Conservation (phyloP, 2,329 filamentous ascomycete species). For the Pestalotiopsis sp. region DNA sequence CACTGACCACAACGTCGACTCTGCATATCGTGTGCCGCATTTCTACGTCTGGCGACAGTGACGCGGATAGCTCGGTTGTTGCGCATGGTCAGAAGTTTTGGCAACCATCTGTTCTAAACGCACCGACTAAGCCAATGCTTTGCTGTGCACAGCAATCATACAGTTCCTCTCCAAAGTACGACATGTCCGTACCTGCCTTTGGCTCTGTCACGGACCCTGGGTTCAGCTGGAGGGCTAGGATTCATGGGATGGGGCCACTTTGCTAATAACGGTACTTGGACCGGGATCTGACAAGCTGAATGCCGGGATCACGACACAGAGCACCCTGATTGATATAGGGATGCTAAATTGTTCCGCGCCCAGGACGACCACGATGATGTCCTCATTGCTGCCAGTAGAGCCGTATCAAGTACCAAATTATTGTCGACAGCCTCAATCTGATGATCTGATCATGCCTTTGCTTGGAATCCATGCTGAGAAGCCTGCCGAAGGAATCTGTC, state of each 20-base stretch:
- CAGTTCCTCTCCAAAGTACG: neutral
- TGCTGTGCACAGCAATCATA: neutral
- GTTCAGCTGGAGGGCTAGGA: neutral
- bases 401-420: neutral
- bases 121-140: neutral
- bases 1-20: too few species aligned
- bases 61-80: too few species aligned
- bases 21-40: too few species aligned
- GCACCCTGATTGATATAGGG: neutral
- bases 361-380: neutral
- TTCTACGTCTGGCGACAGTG: too few species aligned
- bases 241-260: neutral
- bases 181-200: neutral
- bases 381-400: neutral
- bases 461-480: neutral
- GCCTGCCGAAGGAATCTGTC: neutral
- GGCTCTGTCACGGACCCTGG: neutral
- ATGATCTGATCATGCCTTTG: neutral
- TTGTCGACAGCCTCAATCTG: neutral
- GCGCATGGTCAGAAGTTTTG: too few species aligned
- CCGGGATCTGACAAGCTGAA: conserved; percentile 1
- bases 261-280: neutral
- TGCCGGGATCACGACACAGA: neutral
- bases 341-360: neutral
- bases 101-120: too few species aligned